Conservation (phyloP, 2,329 filamentous ascomycete species). For the Xylogone sp. region DNA sequence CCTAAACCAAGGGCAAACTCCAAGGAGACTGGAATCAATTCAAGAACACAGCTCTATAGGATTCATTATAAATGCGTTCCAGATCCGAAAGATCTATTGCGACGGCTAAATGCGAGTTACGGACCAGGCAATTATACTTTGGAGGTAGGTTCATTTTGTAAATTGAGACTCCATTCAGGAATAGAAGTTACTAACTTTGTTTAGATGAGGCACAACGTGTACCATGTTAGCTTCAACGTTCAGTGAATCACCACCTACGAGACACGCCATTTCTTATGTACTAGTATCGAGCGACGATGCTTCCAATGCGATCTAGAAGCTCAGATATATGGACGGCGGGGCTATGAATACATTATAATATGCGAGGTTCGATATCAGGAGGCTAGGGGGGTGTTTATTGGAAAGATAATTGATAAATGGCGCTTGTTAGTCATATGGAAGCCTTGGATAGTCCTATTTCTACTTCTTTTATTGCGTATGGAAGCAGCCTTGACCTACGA, state of each 20-base stretch:
- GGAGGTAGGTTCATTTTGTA: not conserved
- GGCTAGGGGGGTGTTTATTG: not conserved
- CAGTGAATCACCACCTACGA: not conserved
- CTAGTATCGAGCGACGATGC: too few relatives aligned
- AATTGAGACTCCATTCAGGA: not conserved
- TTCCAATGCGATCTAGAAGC: too few relatives aligned
- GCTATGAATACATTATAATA: too few relatives aligned
- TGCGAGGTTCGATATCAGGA: not conserved
- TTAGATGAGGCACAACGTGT: not conserved
- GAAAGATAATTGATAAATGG: not conserved
- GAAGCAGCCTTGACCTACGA: not conserved
- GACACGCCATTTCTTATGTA: not conserved
- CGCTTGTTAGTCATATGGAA: not conserved
- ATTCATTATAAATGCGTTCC: not conserved
- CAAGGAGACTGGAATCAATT: not conserved
- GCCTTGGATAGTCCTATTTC: not conserved
- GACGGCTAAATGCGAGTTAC: not conserved
- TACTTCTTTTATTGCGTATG: not conserved
- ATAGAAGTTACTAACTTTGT: not conserved
- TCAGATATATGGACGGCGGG: too few relatives aligned
- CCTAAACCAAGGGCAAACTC: not conserved
- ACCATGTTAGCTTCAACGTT: not conserved
- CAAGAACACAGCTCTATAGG: not conserved
- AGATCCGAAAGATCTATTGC: not conserved
- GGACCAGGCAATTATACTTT: not conserved